A percentile compares a stretch with the other conserved stretches of the same genome.
phyloP scores from a whole-genome alignment of 1,284 basidiomycete genomes.

The Termitomyces sp. region DNA sequence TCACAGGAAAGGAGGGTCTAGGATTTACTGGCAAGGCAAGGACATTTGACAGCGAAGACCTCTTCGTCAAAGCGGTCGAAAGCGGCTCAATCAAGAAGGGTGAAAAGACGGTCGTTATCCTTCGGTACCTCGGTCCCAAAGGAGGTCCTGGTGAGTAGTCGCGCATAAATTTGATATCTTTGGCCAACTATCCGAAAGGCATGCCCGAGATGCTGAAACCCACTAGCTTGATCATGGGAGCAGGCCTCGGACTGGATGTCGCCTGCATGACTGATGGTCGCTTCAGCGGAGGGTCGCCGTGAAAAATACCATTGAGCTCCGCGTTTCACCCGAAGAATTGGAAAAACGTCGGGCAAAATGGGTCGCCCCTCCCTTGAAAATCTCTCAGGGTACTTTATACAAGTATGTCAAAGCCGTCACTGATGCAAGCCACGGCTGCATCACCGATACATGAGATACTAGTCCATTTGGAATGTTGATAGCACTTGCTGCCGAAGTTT shows the following conservation, averaged over 20 bases:
- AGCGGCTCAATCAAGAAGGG: conserved; percentile 77
- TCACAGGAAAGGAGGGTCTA: conserved; percentile 90
- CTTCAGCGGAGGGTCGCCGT: conserved; percentile 91
- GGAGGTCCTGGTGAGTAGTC: conserved; percentile 72
- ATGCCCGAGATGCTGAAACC: conserved; percentile 97
- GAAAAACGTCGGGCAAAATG: conserved; percentile 62
- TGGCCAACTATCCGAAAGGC: conserved; percentile 36
- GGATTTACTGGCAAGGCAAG: conserved; percentile 81
- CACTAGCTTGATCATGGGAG: conserved; percentile 88
- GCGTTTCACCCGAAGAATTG: conserved; percentile 69
- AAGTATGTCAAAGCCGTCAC: conserved; percentile 84
- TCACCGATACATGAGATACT: conserved; percentile 67
- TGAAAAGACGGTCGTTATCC: conserved; percentile 86
- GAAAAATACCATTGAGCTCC: conserved; percentile 75
- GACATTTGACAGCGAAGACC: conserved; percentile 80
- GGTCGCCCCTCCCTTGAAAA: conserved; percentile 83
- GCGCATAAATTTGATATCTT: not conserved
- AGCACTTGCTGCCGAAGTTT: not conserved
- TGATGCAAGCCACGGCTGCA: conserved; percentile 86
- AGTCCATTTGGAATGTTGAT: not conserved
- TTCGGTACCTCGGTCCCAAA: conserved; percentile 86
- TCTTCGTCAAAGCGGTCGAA: conserved; percentile 78
- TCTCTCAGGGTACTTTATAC: conserved; percentile 77
- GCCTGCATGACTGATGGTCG: conserved; percentile 92
- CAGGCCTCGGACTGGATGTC: conserved; percentile 86